These are phyloP conservation scores for Saprolegnia diclina DNA, from an alignment of 352 stramenopile genomes.

Conservation along the genomic window DNA sequence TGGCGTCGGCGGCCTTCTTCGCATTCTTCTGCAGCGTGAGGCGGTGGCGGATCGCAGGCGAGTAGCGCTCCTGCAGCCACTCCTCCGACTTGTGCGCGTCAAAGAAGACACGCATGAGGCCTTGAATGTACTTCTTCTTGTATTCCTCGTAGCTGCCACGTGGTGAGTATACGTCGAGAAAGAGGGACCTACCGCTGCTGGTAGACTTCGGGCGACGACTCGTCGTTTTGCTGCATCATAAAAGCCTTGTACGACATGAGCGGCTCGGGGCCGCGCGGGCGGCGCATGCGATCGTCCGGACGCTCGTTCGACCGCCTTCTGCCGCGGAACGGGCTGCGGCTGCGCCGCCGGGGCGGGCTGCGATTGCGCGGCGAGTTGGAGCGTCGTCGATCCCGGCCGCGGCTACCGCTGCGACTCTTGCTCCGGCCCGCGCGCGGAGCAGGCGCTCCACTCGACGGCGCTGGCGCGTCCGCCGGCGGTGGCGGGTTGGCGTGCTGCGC, in stretches of 20 bases:
- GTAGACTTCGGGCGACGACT: constrained; percentile 70
- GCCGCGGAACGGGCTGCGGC: constrained; percentile 22
- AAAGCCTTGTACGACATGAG: constrained; percentile 84
- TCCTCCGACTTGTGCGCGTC: constrained; percentile 79
- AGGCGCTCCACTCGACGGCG: background rate
- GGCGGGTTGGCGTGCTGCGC: background rate
- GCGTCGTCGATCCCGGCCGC: constrained; percentile 18
- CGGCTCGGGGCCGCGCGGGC: constrained; percentile 37
- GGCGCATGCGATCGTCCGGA: constrained; percentile 12
- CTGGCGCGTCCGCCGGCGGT: background rate
- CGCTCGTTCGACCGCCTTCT: constrained; percentile 20
- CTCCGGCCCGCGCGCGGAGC: background rate
- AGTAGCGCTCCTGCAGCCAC: constrained; percentile 84
- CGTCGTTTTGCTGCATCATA: constrained; percentile 84
- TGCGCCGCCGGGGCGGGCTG: constrained; percentile 20
- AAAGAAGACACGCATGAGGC: constrained; percentile 75
- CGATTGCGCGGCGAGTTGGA: constrained; percentile 19
- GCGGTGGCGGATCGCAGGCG: constrained; percentile 60
- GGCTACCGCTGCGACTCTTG: constrained; percentile 20
- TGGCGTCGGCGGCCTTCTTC: constrained; percentile 68
- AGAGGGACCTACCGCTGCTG: constrained; percentile 41
- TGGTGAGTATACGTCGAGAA: background rate
- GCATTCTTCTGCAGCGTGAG: constrained; percentile 55
- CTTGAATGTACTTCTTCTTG: constrained; percentile 83
- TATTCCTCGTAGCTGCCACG: constrained; percentile 64